Evolutionary conservation across 306 rosid species (phyloP).

Genomic region (Boehmeria nivea): DNA sequence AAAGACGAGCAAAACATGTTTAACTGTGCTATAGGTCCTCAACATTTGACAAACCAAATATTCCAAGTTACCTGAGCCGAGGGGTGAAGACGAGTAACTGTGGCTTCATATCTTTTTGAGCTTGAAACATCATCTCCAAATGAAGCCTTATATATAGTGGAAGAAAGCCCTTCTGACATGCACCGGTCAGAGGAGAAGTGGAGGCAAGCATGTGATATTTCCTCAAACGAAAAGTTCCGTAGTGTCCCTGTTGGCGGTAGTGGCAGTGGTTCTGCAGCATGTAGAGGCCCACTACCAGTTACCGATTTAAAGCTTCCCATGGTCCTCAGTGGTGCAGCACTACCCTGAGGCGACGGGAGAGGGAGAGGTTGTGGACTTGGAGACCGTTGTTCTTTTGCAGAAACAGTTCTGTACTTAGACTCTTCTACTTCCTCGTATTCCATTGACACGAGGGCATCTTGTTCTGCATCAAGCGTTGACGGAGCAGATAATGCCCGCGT

Average conservation of each 20-base stretch:
- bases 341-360: constrained; percentile 74
- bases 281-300: constrained; percentile 60
- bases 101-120: constrained; percentile 83
- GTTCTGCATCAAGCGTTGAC: constrained; percentile 91
- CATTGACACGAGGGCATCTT: constrained; percentile 51
- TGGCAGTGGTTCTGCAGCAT: constrained; percentile 82
- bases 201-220: constrained; percentile 75
- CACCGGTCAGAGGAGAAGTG: constrained; percentile 76
- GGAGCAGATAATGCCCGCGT: constrained; percentile 83
- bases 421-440: constrained; percentile 84
- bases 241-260: constrained; percentile 71
- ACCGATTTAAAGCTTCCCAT: constrained; percentile 71
- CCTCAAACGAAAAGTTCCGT: constrained; percentile 62
- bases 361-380: constrained; percentile 92
- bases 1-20: too few relatives aligned
- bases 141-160: constrained; percentile 76
- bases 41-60: neutral
- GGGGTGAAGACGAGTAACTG: constrained; percentile 83
- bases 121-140: constrained; percentile 80
- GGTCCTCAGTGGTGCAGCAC: constrained; percentile 45
- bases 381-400: constrained; percentile 51
- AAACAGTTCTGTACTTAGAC: constrained; percentile 44
- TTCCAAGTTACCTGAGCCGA: constrained; percentile 56
- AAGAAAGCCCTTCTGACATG: constrained; percentile 82
- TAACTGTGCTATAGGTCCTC: too few relatives aligned